Conservation (phyloP, 2,329 filamentous ascomycete genomes). For the Penicillium corylophilum region DNA sequence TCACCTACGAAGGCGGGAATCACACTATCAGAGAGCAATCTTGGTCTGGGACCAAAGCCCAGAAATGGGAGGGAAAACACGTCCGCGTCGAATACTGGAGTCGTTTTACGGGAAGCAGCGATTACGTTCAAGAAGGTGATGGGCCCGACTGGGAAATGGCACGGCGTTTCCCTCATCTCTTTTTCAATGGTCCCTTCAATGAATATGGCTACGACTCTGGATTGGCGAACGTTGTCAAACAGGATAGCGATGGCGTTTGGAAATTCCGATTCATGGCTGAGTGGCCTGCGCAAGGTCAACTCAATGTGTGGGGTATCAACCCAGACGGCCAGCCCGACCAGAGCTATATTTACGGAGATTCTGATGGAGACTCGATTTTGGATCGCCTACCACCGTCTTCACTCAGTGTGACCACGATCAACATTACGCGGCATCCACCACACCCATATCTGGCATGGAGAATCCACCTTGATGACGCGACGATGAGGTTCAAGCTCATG, state of each 20-base stretch:
- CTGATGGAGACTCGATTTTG: slow-evolving; percentile 59
- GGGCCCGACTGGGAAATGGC: slow-evolving; percentile 38
- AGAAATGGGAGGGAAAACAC: slow-evolving; percentile 62
- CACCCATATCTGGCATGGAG: slow-evolving; percentile 57
- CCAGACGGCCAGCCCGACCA: slow-evolving; percentile 62
- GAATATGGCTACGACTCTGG: slow-evolving; percentile 64
- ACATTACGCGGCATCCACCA: slow-evolving; percentile 57
- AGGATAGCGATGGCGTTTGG: slow-evolving; percentile 55
- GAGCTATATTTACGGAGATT: slow-evolving; percentile 59
- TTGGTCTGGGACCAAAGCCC: slow-evolving; percentile 60
- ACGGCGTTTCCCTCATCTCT: slow-evolving; percentile 62
- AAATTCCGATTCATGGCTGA: slow-evolving; percentile 61
- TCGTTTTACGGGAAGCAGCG: slow-evolving; percentile 57
- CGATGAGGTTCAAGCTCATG: slow-evolving; percentile 51
- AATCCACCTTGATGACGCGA: slow-evolving; percentile 57
- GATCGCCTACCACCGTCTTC: slow-evolving; percentile 63
- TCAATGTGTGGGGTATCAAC: slow-evolving; percentile 68
- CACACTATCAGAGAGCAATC: slow-evolving; percentile 47
- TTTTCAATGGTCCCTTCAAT: slow-evolving; percentile 63
- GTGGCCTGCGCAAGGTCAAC: slow-evolving; percentile 61
- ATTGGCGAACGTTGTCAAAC: slow-evolving; percentile 53
- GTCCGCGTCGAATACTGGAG: slow-evolving; percentile 65
- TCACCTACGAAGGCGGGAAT: slow-evolving; percentile 54
- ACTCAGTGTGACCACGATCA: slow-evolving; percentile 56
- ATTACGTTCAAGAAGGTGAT: slow-evolving; percentile 62